Conservation (phyloP, 1,284 basidiomycete species). For the Rhodotorula sp. region DNA sequence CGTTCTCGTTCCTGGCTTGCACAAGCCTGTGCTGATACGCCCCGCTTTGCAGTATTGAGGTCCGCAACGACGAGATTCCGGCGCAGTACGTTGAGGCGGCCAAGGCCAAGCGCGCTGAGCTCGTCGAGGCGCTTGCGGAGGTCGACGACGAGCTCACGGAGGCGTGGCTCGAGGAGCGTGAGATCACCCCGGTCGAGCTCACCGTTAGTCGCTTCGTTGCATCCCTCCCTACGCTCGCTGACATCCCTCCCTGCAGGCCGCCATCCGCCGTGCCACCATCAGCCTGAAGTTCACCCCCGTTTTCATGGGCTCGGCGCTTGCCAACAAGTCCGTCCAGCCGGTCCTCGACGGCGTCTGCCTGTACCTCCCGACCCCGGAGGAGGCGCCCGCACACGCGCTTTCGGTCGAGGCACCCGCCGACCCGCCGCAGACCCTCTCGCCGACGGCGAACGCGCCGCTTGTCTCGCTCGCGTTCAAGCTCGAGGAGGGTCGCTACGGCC, state of each 20-base stretch:
- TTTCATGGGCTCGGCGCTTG: conserved; percentile 95
- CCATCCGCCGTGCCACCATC: conserved; percentile 87
- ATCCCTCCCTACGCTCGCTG: neutral
- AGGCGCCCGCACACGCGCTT: conserved; percentile 76
- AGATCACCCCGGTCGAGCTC: conserved; percentile 72
- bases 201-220: conserved; percentile 51
- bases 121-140: conserved; percentile 93
- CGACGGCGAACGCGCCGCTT: conserved; percentile 80
- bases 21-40: neutral
- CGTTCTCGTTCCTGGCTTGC: conserved; percentile 41
- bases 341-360: conserved; percentile 91
- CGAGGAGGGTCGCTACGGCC: conserved; percentile 95
- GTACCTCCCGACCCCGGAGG: conserved; percentile 90
- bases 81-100: conserved; percentile 70
- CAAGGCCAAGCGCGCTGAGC: conserved; percentile 79
- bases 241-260: conserved; percentile 51
- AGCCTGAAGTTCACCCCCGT: conserved; percentile 91
- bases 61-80: conserved; percentile 89
- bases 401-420: conserved; percentile 49
- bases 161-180: conserved; percentile 82
- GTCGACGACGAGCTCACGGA: conserved; percentile 95
- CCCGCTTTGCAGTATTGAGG: conserved; percentile 60
- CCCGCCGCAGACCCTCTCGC: conserved; percentile 67
- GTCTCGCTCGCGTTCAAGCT: conserved; percentile 98
- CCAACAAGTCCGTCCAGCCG: conserved; percentile 95